Conservation (phyloP, 352 stramenopile genomes). For the Blastocystis sp. region DNA sequence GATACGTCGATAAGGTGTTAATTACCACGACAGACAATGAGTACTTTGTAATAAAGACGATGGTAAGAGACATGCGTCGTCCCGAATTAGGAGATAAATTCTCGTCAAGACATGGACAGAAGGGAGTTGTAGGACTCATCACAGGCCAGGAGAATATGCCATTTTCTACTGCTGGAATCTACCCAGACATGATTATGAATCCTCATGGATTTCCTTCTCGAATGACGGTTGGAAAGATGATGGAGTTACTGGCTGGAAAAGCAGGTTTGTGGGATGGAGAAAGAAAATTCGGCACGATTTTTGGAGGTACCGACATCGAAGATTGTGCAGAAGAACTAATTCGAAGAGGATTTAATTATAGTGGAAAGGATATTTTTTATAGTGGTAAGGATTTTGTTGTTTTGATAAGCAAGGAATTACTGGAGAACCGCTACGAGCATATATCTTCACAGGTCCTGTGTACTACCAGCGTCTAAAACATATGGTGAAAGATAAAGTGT, state of each 20-base stretch:
- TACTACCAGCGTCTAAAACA: conserved; percentile 99
- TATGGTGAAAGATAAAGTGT: conserved; percentile 99
- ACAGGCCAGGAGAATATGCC: conserved; percentile 92
- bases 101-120: conserved; percentile 95
- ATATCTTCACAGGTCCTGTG: conserved; percentile 98
- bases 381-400: conserved; percentile 67
- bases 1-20: conserved; percentile 95
- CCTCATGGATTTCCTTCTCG: conserved; percentile 97
- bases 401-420: conserved; percentile 72
- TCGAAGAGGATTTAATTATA: conserved; percentile 94
- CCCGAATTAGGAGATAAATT: conserved; percentile 99
- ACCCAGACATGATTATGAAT: conserved; percentile 99
- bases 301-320: conserved; percentile 81
- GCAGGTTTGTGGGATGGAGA: conserved; percentile 88
- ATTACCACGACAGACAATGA: conserved; percentile 95
- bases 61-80: conserved; percentile 76
- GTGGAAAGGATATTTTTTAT: conserved; percentile 90
- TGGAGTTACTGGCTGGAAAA: conserved; percentile 97
- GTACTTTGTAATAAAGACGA: conserved; percentile 94
- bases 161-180: conserved; percentile 95
- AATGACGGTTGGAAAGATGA: conserved; percentile 99
- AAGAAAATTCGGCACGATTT: conserved; percentile 94
- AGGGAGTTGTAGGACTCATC: conserved; percentile 96
- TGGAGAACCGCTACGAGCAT: conserved; percentile 91
- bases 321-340: conserved; percentile 87